Conservation (phyloP, 1,284 basidiomycete genomes). For the Trametes pubescens region DNA sequence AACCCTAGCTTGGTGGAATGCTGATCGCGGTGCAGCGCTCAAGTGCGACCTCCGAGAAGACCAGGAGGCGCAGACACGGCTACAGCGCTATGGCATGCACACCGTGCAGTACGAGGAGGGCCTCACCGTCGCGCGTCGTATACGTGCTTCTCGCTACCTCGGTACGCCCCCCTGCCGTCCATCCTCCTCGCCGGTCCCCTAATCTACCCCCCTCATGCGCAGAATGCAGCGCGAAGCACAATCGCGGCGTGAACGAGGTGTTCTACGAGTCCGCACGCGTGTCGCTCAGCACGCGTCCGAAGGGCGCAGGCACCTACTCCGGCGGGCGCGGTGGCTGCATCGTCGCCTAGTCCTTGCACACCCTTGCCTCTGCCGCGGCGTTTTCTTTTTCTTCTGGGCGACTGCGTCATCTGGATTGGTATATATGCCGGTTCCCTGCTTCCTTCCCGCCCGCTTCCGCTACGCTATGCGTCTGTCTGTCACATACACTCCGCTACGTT, state of each 20-base stretch:
- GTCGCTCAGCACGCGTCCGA: slow-evolving; percentile 77
- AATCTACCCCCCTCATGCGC: background rate
- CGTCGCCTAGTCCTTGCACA: slow-evolving; percentile 31
- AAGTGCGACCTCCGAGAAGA: slow-evolving; percentile 96
- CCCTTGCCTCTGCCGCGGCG: no score
- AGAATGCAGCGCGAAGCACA: slow-evolving; percentile 98
- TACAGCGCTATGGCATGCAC: slow-evolving; percentile 71
- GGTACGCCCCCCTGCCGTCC: slow-evolving; percentile 58
- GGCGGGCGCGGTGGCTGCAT: slow-evolving; percentile 43
- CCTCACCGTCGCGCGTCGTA: slow-evolving; percentile 84
- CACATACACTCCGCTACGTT: slow-evolving; percentile 16
- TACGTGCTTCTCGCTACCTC: slow-evolving; percentile 91
- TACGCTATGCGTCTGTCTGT: slow-evolving; percentile 5
- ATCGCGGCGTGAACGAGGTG: slow-evolving; percentile 92
- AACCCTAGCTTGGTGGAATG: background rate
- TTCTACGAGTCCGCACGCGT: slow-evolving; percentile 91
- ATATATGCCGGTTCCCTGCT: slow-evolving; percentile 3
- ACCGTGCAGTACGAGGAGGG: slow-evolving; percentile 92
- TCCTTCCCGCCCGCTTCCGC: background rate
- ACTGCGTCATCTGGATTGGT: slow-evolving; percentile 23
- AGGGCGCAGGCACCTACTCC: slow-evolving; percentile 61
- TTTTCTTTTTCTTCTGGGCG: slow-evolving; percentile 11
- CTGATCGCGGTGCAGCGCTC: slow-evolving; percentile 63
- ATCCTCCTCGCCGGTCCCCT: slow-evolving; percentile 10
- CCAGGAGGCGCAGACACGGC: slow-evolving; percentile 66